Conservation (phyloP, 1,284 basidiomycete genomes). For the Pseudozyma hubeiensis region DNA sequence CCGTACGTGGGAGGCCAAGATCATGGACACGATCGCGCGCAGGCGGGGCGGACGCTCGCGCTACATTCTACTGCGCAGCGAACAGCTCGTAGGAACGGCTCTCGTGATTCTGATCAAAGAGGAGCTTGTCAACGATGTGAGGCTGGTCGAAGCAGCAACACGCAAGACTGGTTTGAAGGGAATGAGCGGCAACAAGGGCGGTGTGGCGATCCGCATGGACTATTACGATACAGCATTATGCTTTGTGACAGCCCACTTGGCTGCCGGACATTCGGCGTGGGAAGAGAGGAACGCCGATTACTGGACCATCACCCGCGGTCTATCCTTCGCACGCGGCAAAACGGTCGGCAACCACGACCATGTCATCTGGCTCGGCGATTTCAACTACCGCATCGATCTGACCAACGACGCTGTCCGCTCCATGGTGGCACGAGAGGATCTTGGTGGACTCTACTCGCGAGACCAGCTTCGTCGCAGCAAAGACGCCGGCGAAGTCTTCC, state of each 20-base stretch:
- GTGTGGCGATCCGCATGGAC: conserved; percentile 90
- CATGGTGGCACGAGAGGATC: conserved; percentile 72
- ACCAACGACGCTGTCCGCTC: conserved; percentile 81
- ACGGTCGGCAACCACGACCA: conserved; percentile 87
- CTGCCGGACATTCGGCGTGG: conserved; percentile 89
- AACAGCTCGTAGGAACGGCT: conserved; percentile 95
- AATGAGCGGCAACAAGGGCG: conserved; percentile 92
- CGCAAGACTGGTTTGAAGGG: conserved; percentile 97
- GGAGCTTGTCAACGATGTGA: conserved; percentile 80
- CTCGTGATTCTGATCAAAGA: conserved; percentile 85
- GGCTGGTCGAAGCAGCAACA: conserved; percentile 89
- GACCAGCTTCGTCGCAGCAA: conserved; percentile 72
- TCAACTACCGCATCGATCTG: conserved; percentile 91
- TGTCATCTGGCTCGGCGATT: conserved; percentile 92
- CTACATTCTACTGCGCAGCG: conserved; percentile 89
- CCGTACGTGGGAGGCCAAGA: conserved; percentile 80
- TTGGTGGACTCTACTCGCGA: conserved; percentile 79
- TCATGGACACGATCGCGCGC: conserved; percentile 81
- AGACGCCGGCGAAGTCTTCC: conserved; percentile 74
- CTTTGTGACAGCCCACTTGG: conserved; percentile 94
- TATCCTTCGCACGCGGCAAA: conserved; percentile 89
- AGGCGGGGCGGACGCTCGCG: conserved; percentile 77
- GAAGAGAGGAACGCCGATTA: conserved; percentile 94
- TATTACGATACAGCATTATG: conserved; percentile 91
- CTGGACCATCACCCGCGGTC: conserved; percentile 81